A percentile compares a stretch with the other conserved stretches of the same genome.
Conservation (phyloP, 2,329 filamentous ascomycete species). For the Monilinia aucupariae region DNA sequence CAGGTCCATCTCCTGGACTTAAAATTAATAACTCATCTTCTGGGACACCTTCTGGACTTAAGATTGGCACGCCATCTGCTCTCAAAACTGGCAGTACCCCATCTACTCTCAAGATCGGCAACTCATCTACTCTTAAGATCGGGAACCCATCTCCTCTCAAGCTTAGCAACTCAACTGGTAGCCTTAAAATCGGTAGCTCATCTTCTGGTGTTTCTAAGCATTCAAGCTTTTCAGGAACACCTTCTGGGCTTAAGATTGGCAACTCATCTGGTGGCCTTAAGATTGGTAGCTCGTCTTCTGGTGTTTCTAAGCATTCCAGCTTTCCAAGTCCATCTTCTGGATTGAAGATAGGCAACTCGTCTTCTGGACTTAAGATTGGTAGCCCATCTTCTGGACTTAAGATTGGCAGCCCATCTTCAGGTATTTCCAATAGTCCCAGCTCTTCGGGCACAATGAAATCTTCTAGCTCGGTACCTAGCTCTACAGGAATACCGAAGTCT, state of each 20-base stretch:
- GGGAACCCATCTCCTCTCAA: not conserved
- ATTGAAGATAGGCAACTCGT: not conserved
- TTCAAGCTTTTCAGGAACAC: not conserved
- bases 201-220: too few species aligned
- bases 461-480: not conserved
- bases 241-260: not conserved
- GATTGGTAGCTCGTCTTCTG: not conserved
- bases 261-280: not conserved
- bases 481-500: not conserved
- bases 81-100: too few species aligned
- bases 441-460: not conserved
- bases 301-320: too few species aligned
- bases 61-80: too few species aligned
- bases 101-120: too few species aligned
- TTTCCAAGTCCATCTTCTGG: not conserved
- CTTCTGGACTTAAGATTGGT: not conserved
- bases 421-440: not conserved
- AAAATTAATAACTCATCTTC: too few species aligned
- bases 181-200: not conserved
- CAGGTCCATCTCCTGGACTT: too few species aligned
- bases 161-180: not conserved
- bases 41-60: too few species aligned
- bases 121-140: not conserved
- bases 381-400: not conserved
- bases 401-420: not conserved